Evolutionary conservation across 192 early-diverging fungal genomes (phyloP), one percentile per base, ranked within the genome.

Genomic region (Kappamyces sp.): DNA sequence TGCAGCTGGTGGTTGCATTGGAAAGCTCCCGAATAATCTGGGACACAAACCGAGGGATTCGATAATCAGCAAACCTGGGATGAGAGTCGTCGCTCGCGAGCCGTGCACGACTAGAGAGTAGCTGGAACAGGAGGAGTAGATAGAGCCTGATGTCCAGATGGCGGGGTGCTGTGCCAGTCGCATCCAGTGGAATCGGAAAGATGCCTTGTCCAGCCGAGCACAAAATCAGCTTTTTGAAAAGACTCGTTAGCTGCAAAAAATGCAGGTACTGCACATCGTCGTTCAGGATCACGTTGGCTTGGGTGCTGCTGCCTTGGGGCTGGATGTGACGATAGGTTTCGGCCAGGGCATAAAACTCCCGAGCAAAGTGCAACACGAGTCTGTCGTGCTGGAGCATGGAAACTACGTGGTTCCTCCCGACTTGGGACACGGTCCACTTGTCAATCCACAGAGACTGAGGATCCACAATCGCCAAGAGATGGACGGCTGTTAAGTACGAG

Each of bases 341-440:
- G 33, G 46, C 40, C 68, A 65, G 12, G 47, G 31, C 36, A 75
- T 35, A 49, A 72, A 75, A 8, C 47, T 12, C 3, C 37, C 32
- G 1, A 53, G 66, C 33, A 79, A 51, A 32, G 64, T 64, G 3
- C 23, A 15, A 10, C 1, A 67, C 47, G n/a, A 72, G n/a, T n/a
- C 65, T 71, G 3, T 40, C 36, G 23, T 65, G 51, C 34, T 50
- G 32, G n/a, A 80, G 44, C 12, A 66, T 31, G 3, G 51, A 34
- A 1, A 71, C 60, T 23, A 70, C 57, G 5, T 77, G 72, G 2
- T 61, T 43, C 39, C 73, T 33, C 5, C 78, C 78, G 42, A 75
- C 51, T 31, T 66, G 42, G 35, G 66, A 66, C 3, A 78, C 44
- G 64, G 69, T 77, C 78, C 78, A 80, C 47, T 77, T 80, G 42